These are phyloP conservation scores for Emydomyces testavorans DNA, from an alignment of 2,329 filamentous ascomycete species.

Conservation along the genomic window DNA sequence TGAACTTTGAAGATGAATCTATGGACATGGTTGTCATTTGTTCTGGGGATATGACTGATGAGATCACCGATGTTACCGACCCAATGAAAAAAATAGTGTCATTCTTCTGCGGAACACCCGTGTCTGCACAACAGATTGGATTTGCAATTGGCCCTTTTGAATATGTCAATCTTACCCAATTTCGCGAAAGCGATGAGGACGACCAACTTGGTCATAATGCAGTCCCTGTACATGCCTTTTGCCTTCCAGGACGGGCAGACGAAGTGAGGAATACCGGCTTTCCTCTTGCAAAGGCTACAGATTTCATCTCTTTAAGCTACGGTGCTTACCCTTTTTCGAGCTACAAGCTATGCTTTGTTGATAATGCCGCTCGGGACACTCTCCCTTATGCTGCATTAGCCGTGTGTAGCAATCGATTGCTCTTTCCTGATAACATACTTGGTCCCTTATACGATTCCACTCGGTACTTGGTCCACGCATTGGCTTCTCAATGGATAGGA, in stretches of 20 bases:
- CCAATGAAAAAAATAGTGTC: conserved; percentile 76
- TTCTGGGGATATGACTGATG: conserved; percentile 78
- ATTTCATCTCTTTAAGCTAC: conserved; percentile 79
- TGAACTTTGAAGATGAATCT: conserved; percentile 58
- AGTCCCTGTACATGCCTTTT: conserved; percentile 82
- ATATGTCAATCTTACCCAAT: conserved; percentile 78
- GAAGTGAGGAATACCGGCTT: conserved; percentile 80
- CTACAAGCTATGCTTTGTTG: conserved; percentile 89
- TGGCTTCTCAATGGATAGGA: conserved; percentile 89
- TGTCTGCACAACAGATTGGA: conserved; percentile 79
- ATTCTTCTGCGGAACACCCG: conserved; percentile 63
- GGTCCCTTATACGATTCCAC: conserved; percentile 76
- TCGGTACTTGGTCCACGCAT: conserved; percentile 64
- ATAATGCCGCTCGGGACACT: conserved; percentile 69
- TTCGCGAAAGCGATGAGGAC: conserved; percentile 80
- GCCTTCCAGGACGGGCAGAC: conserved; percentile 67
- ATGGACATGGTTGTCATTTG: conserved; percentile 84
- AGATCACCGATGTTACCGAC: conserved; percentile 64
- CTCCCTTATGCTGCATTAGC: conserved; percentile 70
- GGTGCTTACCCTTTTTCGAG: conserved; percentile 83
- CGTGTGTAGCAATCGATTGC: conserved; percentile 72
- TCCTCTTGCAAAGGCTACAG: conserved; percentile 73
- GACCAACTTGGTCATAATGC: conserved; percentile 81
- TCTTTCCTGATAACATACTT: conserved; percentile 75
- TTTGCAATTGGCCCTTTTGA: conserved; percentile 94